Evolutionary conservation across 1,284 basidiomycete genomes (phyloP), one percentile per base, ranked within the genome.

Genomic region (Phylloporus sp.): DNA sequence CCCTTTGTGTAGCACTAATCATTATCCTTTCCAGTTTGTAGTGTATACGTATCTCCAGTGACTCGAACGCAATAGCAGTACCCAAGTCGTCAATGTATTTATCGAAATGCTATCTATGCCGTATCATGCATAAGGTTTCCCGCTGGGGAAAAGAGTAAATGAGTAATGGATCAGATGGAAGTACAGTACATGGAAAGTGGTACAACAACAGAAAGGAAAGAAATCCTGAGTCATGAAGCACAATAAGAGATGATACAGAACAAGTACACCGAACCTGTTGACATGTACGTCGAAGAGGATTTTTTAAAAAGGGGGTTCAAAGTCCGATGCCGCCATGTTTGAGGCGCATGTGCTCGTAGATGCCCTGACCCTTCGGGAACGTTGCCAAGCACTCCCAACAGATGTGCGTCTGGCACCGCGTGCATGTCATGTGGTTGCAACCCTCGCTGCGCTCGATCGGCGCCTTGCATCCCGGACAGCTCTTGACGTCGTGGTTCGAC

Each of bases 381-480:
- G 87, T 89, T 72, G 81, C 75, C 71, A 89, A 70, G 72, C 91
- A 93, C 22, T 85, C 84, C 91, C 91, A 93, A 66, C 91, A 93
- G 4, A 87, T 89, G 71, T 93, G 91, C 2, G 88, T 86, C 68
- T 84, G 82, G 72, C 91, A 93, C 34, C 82, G 81, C 1, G 80
- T 80, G 74, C 91, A 93, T 34, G 83, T 87, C 82, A 93, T 86
- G 72, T 93, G 91, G 74, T 92, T 89, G 75, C 91, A 93, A 0
- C 91, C 91, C 65, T 87, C 89, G 37, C 77, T 79, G 50, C 86
- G 84, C 74, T 92, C 89, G 68, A 93, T 92, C 10, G 81, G 80
- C 4, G 82, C 81, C 61, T 83, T 83, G 78, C 91, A 93, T 0
- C 81, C 81, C 1, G 91, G 91, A 72, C 90, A 93, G 32, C 80